Base-by-base conservation (phyloP, 2,329 filamentous ascomycete species). In the Cladophialophora yegresii region DNA sequence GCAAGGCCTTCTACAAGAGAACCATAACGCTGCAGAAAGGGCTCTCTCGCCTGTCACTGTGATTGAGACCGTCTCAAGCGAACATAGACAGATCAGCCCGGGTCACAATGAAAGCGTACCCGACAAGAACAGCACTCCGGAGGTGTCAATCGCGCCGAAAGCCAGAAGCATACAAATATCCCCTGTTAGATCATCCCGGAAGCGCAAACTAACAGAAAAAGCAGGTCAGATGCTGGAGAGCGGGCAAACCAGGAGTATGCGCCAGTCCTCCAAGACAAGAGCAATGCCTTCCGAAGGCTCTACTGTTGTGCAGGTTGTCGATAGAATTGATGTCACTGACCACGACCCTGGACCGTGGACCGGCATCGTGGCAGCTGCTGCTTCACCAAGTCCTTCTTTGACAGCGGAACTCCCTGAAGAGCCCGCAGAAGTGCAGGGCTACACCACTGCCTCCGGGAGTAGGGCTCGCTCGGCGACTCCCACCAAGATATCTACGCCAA, bases 121-220 rank as follows among this genome's bases (percentile, higher is more conserved):
- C 28, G 16, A 22, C 55, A 51, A 51, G n/a, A 26, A 36, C 30
- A 22, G 2, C 47, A 53, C n/a, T 33, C 16, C 23, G 30, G 54
- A 49, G 13, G 54, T 54, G 20, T 12, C 57, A 33, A 22, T 28
- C 1, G n/a, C 56, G n/a, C 16, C 20, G 43, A 51, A 32, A 33
- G n/a, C 43, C 9, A 32, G 13, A 58, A 23, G 12, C 26, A n/a
- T 36, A 16, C 47, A 16, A 26, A 53, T 3, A 2, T 16, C 28
- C 5, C 36, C 28, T n/a, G 26, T 10, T 20, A 61, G 62, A 43
- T 33, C 58, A 23, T 28, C 54, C 10, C 61, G 63, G 54, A 62
- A 61, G 23, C 54, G 40, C 22, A 61, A 51, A n/a, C 33, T 28
- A 10, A 63, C 67, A 4, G 62, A 49, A 22, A 65, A 67, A 43